Evolutionary conservation across 106 monocot species (phyloP).

Genomic region (Dendrobium chrysotoxum): DNA sequence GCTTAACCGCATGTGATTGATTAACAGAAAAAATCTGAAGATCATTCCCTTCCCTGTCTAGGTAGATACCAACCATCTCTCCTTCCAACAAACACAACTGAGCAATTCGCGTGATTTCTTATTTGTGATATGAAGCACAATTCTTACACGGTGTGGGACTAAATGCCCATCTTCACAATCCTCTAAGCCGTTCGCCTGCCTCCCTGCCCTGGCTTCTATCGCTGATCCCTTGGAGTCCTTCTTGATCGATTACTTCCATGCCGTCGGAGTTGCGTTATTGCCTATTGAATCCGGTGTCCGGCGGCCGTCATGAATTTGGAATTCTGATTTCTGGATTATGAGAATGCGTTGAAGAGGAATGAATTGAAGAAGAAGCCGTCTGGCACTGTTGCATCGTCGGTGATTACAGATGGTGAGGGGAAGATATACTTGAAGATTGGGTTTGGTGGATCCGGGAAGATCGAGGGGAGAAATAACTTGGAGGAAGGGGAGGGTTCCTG

Average conservation of each 20-base stretch:
- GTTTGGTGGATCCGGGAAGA: neutral
- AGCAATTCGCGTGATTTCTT: too few relatives aligned
- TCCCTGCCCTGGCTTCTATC: conserved; percentile 1
- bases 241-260: conserved; percentile 3
- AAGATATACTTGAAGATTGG: conserved; percentile 12
- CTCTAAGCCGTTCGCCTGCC: too few relatives aligned
- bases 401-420: conserved; percentile 5
- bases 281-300: conserved; percentile 29
- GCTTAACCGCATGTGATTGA: conserved; percentile 35
- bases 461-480: neutral
- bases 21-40: conserved; percentile 19
- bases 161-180: too few relatives aligned
- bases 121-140: too few relatives aligned
- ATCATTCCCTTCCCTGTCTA: conserved; percentile 50
- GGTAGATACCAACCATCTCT: conserved; percentile 68
- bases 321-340: conserved; percentile 5
- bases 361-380: conserved; percentile 4
- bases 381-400: neutral
- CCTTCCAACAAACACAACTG: conserved; percentile 28
- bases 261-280: conserved; percentile 21
- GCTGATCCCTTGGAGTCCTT: conserved; percentile 1
- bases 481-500: conserved; percentile 25
- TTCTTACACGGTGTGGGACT: too few relatives aligned
- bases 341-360: neutral
- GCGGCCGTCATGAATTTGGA: conserved; percentile 26